Base-by-base conservation (phyloP, 2,329 filamentous ascomycete species). In the Chaetoscypha palmicola region DNA sequence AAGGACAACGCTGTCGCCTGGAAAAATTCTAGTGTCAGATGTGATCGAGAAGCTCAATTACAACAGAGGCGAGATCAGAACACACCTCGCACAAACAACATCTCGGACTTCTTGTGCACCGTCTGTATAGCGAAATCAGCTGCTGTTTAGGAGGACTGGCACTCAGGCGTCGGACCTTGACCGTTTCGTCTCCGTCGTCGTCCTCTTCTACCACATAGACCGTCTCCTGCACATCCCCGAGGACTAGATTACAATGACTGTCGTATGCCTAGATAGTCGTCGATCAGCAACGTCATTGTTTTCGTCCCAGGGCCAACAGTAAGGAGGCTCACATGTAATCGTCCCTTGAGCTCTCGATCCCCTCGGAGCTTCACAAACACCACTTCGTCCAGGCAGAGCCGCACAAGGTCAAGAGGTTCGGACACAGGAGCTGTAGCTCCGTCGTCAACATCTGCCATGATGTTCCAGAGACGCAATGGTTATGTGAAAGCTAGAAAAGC, bases 301-400 rank as follows among this genome's bases (percentile, higher is more conserved):
- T n/a, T n/a, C n/a, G n/a, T n/a, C n/a, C n/a, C n/a, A n/a, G n/a
- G n/a, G n/a, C n/a, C n/a, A n/a, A n/a, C n/a, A n/a, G n/a, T n/a
- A n/a, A n/a, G n/a, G n/a, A n/a, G 46, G 67, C 83, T 62, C 69
- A 97, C 92, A 68, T 98, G 92, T 61, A 98, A 76, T 61, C 91
- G 82, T 53, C 92, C 92, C 69, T 95, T 92, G 54, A 98, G 74
- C 70, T 98, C 92, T 53, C 92, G 80, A 66, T 98, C 92, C 57
- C 92, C 92, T 62, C 92, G 79, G 53, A 98, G 76, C 77, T 97
- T 97, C 55, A 98, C 91, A 67, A 96, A 94, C 40, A 98, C 92
- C 35, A 92, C 80, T 68, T 98, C 92, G 66, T 97, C 91, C 37
- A 98, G 78, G 56, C 91, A 87, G 45, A 98, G 79, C 57, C 90